Base-by-base conservation (phyloP, 768 basidiomycete genomes). In the Lyophyllum atratum region DNA sequence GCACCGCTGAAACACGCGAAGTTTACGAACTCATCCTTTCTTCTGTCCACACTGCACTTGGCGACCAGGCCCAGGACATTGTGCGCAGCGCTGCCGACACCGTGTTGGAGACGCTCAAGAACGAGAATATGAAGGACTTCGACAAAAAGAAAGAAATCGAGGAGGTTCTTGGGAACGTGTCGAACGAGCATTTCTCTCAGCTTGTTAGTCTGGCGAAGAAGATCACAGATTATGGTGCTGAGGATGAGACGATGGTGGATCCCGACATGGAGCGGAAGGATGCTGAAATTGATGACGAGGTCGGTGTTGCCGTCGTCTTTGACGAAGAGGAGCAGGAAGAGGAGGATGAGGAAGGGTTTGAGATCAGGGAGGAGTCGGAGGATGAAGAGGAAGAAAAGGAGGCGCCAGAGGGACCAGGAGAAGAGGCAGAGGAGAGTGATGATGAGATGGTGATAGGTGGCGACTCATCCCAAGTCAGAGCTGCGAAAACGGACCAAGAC, bases 311-410 rank as follows among this genome's bases (percentile, higher is more conserved):
- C 0, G 95, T 99, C 8, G 89, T 98, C 4, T 98, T 98, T 57
- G 95, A 98, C 62, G 96, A 98, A 67, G 97, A 98, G 56, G 96
- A 97, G 61, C 87, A 93, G 65, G 95, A 97, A 22, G 93, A 92
- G 4, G 94, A 95, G 2, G 93, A 95, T 19, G 93, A 92, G 0
- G 92, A 92, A 61, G 90, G 87, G 0, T 98, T 80, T 62, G 95
- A 97, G 70, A 83, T 98, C 52, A 80, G 83, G 10, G 91, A 94
- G 0, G 92, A 90, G 61, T 85, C 85, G 2, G 92, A 92, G 45
- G 86, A 86, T 0, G 90, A 92, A 17, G 85, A 86, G 1, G 89
- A 86, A 33, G 88, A 80, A 1, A 81, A 78, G 1, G 81, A 79
- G n/a, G 77, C 76, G 37, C 80, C 71, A 2, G 80, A 73, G 3